These are phyloP conservation scores for Dryas integrifolia DNA, from an alignment of 331 rosid genomes.

Conservation along the genomic window DNA sequence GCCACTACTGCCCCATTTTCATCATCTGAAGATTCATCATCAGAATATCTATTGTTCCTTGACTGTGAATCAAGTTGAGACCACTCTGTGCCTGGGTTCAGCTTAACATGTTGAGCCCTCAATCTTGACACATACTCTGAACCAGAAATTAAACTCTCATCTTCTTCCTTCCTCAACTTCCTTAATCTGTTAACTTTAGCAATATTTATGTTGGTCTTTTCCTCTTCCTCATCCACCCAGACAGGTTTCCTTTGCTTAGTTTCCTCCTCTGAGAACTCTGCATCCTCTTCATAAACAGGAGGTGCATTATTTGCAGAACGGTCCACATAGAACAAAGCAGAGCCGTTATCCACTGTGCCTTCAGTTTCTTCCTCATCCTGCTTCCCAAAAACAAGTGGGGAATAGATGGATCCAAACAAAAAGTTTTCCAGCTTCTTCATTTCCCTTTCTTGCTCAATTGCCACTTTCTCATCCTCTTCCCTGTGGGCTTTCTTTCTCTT, in stretches of 20 bases:
- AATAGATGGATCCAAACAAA: constrained; percentile 68
- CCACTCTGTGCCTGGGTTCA: constrained; percentile 74
- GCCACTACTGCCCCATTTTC: constrained; percentile 45
- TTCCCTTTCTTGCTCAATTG: constrained; percentile 51
- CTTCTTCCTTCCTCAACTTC: constrained; percentile 69
- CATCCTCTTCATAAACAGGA: constrained; percentile 38
- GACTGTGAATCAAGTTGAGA: constrained; percentile 46
- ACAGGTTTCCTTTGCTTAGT: constrained; percentile 51
- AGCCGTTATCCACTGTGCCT: constrained; percentile 23
- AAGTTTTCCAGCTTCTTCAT: constrained; percentile 68
- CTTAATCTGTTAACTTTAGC: constrained; percentile 61
- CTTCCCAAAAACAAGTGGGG: constrained; percentile 64
- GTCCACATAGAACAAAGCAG: constrained; percentile 57
- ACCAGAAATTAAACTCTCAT: constrained; percentile 58
- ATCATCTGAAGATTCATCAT: constrained; percentile 56
- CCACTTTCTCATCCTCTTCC: constrained; percentile 33
- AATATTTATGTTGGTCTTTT: constrained; percentile 47
- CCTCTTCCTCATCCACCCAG: constrained; percentile 83
- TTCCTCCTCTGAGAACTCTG: constrained; percentile 33
- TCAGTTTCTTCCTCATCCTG: constrained; percentile 32
- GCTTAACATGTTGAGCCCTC: constrained; percentile 78
- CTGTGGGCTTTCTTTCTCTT: constrained; percentile 55
- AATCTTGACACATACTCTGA: constrained; percentile 68
- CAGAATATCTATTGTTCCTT: constrained; percentile 32
- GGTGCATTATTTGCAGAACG: constrained; percentile 46